A percentile compares a stretch with the other conserved stretches of the same genome.
phyloP scores from a whole-genome alignment of 2,329 filamentous ascomycete genomes.

The Botrytis paeoniae region DNA sequence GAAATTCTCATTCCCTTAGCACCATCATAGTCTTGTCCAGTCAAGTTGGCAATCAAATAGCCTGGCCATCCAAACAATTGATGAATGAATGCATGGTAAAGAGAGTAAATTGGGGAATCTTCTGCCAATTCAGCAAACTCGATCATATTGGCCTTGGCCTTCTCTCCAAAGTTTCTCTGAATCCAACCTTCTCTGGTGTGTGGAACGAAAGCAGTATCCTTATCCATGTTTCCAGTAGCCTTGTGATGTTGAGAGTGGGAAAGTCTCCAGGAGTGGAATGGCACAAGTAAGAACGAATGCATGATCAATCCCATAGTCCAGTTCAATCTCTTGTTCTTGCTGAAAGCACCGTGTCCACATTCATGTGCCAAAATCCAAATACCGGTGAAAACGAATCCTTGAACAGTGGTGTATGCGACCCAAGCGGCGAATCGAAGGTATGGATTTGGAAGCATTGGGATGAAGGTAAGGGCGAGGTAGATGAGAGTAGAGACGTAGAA shows the following conservation, averaged over 20 bases:
- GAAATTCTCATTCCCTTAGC: constrained; percentile 34
- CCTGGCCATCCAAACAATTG: constrained; percentile 63
- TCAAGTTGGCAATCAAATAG: constrained; percentile 59
- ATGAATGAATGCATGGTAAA: constrained; percentile 55
- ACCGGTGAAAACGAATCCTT: constrained; percentile 66
- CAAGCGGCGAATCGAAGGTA: constrained; percentile 51
- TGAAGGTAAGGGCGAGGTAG: constrained; percentile 51
- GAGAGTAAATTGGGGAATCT: constrained; percentile 58
- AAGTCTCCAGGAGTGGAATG: constrained; percentile 72
- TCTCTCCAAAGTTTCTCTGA: constrained; percentile 32
- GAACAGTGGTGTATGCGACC: constrained; percentile 59
- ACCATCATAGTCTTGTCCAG: constrained; percentile 36
- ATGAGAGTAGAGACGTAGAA: constrained; percentile 48
- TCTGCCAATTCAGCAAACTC: constrained; percentile 54
- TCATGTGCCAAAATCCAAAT: constrained; percentile 73
- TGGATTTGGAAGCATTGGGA: constrained; percentile 48
- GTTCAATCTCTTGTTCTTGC: constrained; percentile 54
- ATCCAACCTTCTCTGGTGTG: constrained; percentile 41
- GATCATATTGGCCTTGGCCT: constrained; percentile 37
- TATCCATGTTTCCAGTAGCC: constrained; percentile 64
- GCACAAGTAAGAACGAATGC: constrained; percentile 65
- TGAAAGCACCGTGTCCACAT: constrained; percentile 69
- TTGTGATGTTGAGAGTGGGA: constrained; percentile 68
- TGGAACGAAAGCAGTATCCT: constrained; percentile 65
- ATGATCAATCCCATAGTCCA: constrained; percentile 61